These are phyloP conservation scores for Cladophialophora psammophila DNA, from an alignment of 2,329 filamentous ascomycete genomes.

Conservation along the genomic window DNA sequence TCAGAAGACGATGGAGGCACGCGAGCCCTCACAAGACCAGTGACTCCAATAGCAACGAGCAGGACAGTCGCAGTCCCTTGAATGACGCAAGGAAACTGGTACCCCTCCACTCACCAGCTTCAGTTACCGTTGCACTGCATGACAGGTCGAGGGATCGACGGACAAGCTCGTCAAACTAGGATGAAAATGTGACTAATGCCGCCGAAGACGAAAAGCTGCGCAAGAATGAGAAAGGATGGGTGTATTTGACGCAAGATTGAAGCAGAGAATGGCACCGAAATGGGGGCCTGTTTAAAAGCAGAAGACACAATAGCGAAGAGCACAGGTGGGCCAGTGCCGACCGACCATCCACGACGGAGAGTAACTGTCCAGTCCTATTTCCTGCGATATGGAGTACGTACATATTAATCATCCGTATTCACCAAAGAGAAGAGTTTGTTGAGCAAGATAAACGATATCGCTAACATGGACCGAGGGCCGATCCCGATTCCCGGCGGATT, in stretches of 20 bases:
- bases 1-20: slow-evolving; percentile 12
- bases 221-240: background rate
- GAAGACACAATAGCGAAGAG: background rate
- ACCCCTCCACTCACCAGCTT: background rate
- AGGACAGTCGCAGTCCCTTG: background rate
- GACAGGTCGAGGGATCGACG: background rate
- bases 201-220: background rate
- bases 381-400: background rate
- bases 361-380: background rate
- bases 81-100: background rate
- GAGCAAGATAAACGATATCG: slow-evolving; percentile 2
- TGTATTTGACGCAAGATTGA: background rate
- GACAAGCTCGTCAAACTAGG: background rate
- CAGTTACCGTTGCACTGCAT: slow-evolving; percentile 18
- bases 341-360: background rate
- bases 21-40: slow-evolving; percentile 10
- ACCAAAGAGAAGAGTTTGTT: too few species aligned
- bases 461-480: background rate
- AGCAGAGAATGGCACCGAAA: background rate
- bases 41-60: background rate
- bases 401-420: too few species aligned
- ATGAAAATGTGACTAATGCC: background rate
- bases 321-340: background rate
- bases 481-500: slow-evolving; percentile 14
- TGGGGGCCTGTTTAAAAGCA: background rate